Base-by-base conservation (phyloP, 78 protist species). In the Bodo saltans region DNA sequence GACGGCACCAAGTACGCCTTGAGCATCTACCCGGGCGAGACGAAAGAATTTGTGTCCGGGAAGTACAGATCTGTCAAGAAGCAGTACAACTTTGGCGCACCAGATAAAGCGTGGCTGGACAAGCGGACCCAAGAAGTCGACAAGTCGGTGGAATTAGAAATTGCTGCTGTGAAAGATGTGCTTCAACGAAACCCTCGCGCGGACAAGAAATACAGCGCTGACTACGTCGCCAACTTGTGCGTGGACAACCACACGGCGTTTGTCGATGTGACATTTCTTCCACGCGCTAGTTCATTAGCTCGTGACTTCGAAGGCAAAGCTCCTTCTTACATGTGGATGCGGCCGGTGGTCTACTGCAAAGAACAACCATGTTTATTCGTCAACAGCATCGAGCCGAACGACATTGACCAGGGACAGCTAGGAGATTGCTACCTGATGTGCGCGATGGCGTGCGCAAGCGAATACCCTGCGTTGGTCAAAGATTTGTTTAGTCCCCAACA, bases 311-410 rank as follows among this genome's bases (percentile, higher is more conserved):
- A 47, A 27, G 34, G 69, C 35, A 27, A 12, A 25, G 29, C 35
- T 27, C 67, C 40, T 1, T 1, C 35, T 33, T 76, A 29, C 81
- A 28, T 67, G 25, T 76, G 70, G 53, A 4, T 42, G 60, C 67
- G 81, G 34, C 81, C 81, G 37, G 38, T 37, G 69, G 42, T 76
- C 34, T 1, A 39, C 34, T 68, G 81, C 34, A 39, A 12, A 17
- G 60, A 12, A 12, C 37, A 42, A 8, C 67, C 52, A 17, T 4
- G 8, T 8, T 27, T 81, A 27, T 81, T 81, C 74, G 74, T 81
- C 39, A 72, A 25, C 25, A 70, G 47, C 21, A 81, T 81, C 68
- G 85, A 81, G 73, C 85, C 85, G 33, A 70, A 81, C 74, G 85
- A 81, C 42, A 81, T 81, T 47, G 74, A 70, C 30, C 85, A 81